Conservation (phyloP, 352 stramenopile species). For the Pythium apleroticum region DNA sequence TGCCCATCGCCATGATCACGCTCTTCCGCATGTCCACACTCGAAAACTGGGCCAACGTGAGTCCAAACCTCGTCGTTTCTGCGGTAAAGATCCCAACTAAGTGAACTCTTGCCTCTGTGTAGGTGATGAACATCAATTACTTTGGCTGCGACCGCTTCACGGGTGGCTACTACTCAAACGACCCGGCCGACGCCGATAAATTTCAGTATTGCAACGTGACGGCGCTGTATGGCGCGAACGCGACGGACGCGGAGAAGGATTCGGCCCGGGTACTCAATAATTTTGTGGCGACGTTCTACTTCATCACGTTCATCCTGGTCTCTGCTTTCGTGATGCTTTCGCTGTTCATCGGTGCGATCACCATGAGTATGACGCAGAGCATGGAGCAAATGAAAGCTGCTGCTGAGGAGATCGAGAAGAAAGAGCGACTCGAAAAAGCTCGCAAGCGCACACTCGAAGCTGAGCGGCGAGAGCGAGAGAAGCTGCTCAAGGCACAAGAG, state of each 20-base stretch:
- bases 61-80: slow-evolving; percentile 24
- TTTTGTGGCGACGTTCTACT: slow-evolving; percentile 68
- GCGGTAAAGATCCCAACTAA: no score
- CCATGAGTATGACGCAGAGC: slow-evolving; percentile 89
- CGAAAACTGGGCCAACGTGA: slow-evolving; percentile 77
- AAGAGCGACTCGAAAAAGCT: slow-evolving; percentile 58
- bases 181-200: slow-evolving; percentile 32
- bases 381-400: slow-evolving; percentile 87
- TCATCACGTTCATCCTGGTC: slow-evolving; percentile 87
- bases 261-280: slow-evolving; percentile 49
- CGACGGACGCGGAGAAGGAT: slow-evolving; percentile 34
- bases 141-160: slow-evolving; percentile 66
- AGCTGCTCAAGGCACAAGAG: slow-evolving; percentile 22
- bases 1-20: slow-evolving; percentile 81
- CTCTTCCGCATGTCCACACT: slow-evolving; percentile 83
- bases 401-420: slow-evolving; percentile 65
- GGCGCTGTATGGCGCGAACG: slow-evolving; percentile 50
- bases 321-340: slow-evolving; percentile 89
- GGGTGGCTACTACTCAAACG: slow-evolving; percentile 65
- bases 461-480: slow-evolving; percentile 46
- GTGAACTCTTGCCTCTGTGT: not conserved
- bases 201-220: slow-evolving; percentile 72
- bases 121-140: slow-evolving; percentile 84
- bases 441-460: slow-evolving; percentile 55
- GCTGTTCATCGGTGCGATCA: slow-evolving; percentile 90